Evolutionary conservation across 2,329 filamentous ascomycete species (phyloP).

Genomic region (Fusarium sp.): DNA sequence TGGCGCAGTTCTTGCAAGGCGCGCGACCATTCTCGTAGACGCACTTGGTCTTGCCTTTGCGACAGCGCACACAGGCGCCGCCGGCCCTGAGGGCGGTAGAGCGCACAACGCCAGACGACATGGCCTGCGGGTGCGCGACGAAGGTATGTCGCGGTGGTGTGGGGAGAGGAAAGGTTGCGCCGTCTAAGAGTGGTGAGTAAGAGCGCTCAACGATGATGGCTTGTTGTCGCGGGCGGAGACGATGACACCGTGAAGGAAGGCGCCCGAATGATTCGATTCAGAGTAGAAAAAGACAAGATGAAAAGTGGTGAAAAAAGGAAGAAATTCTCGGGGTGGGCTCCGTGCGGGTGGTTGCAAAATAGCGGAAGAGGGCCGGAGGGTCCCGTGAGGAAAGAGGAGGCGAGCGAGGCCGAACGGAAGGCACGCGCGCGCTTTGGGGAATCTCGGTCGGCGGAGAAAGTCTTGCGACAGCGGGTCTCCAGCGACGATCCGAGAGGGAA

Average conservation of each 20-base stretch:
- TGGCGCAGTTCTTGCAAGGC: conserved; percentile 74
- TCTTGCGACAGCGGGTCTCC: conserved; percentile 16
- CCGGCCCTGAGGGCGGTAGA: conserved; percentile 71
- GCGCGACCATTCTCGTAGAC: conserved; percentile 72
- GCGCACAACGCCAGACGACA: conserved; percentile 64
- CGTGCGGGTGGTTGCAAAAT: conserved; percentile 27
- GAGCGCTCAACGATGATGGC: neutral
- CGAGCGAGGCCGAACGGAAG: conserved; percentile 40
- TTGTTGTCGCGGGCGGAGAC: conserved; percentile 8
- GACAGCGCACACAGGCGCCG: conserved; percentile 72
- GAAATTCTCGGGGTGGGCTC: conserved; percentile 35
- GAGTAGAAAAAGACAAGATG: conserved; percentile 20
- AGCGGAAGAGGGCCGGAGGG: conserved; percentile 40
- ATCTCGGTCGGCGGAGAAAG: conserved; percentile 33
- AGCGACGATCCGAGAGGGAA: neutral
- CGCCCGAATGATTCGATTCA: conserved; percentile 12
- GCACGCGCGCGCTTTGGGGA: conserved; percentile 32
- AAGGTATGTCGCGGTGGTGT: neutral
- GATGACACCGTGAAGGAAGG: conserved; percentile 1
- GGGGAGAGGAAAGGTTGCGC: conserved; percentile 1
- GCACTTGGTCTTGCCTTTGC: conserved; percentile 74
- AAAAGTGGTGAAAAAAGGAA: conserved; percentile 29
- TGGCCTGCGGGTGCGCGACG: conserved; percentile 36
- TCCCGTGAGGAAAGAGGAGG: conserved; percentile 31
- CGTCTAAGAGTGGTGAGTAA: conserved; percentile 15